Evolutionary conservation across 805 yeast species (phyloP).

Genomic region (Candida glaebosa): DNA sequence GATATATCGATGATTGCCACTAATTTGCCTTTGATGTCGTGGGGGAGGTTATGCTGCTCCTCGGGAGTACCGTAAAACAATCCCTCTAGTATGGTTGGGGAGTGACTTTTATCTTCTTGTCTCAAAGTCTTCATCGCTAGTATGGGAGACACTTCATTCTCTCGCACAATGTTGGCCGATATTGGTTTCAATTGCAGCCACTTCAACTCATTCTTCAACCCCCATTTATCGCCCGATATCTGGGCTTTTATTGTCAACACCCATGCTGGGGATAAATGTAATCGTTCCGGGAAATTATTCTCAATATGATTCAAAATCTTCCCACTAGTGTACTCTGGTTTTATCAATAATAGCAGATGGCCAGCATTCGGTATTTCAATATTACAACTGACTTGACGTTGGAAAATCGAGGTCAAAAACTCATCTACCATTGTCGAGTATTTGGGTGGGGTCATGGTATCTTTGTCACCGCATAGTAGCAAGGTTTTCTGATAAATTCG

Average conservation of each 20-base stretch:
- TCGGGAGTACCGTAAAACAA: slow-evolving; percentile 27
- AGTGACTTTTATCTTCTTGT: slow-evolving; percentile 58
- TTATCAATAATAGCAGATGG: slow-evolving; percentile 60
- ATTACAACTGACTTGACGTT: slow-evolving; percentile 27
- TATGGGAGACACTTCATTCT: slow-evolving; percentile 42
- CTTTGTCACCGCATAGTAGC: slow-evolving; percentile 58
- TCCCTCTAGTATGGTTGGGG: slow-evolving; percentile 53
- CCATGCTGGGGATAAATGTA: slow-evolving; percentile 67
- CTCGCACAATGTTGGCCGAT: slow-evolving; percentile 37
- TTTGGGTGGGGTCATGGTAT: slow-evolving; percentile 49
- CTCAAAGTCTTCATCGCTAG: slow-evolving; percentile 74
- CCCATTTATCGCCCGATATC: slow-evolving; percentile 72
- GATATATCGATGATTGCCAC: slow-evolving; percentile 67
- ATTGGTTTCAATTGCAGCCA: slow-evolving; percentile 59
- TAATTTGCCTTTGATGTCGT: slow-evolving; percentile 32
- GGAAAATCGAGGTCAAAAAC: slow-evolving; percentile 20
- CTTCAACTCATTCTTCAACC: slow-evolving; percentile 68
- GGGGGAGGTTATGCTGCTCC: slow-evolving; percentile 2
- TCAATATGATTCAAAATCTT: slow-evolving; percentile 56
- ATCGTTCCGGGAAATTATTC: slow-evolving; percentile 40
- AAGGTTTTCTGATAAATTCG: slow-evolving; percentile 41
- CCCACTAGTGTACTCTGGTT: slow-evolving; percentile 64
- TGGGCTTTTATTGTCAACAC: slow-evolving; percentile 61
- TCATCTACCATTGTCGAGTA: slow-evolving; percentile 27
- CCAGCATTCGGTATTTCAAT: slow-evolving; percentile 51